phyloP scores from a whole-genome alignment of 495 filamentous ascomycete species.

The Xylaria scruposa region DNA sequence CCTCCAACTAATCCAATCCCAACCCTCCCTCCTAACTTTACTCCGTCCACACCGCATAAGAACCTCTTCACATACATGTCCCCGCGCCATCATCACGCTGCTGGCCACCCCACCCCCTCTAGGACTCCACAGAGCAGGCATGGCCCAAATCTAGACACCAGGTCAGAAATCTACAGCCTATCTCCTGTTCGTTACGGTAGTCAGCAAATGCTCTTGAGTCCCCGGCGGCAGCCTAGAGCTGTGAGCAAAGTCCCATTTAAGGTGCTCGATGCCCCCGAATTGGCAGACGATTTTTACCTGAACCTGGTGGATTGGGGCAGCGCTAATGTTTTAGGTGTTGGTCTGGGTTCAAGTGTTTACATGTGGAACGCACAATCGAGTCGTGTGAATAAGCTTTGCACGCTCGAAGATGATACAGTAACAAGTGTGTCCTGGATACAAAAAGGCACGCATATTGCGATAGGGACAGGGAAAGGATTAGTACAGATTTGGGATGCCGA shows the following conservation, averaged over 20 bases:
- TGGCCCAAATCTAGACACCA: slow-evolving; percentile 82
- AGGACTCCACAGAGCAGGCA: slow-evolving; percentile 88
- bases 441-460: slow-evolving; percentile 89
- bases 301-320: slow-evolving; percentile 99
- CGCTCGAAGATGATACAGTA: slow-evolving; percentile 89
- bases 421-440: slow-evolving; percentile 99
- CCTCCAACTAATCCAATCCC: slow-evolving; percentile 72
- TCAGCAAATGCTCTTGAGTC: slow-evolving; percentile 89
- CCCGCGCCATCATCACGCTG: slow-evolving; percentile 70
- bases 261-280: slow-evolving; percentile 92
- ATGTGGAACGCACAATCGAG: slow-evolving; percentile 96
- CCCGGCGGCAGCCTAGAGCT: slow-evolving; percentile 82
- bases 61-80: slow-evolving; percentile 95
- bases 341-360: slow-evolving; percentile 91
- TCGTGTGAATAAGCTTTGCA: slow-evolving; percentile 88
- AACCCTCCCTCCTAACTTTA: slow-evolving; percentile 70
- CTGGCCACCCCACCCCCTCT: slow-evolving; percentile 80
- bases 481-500: slow-evolving; percentile 99
- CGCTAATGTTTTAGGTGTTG: slow-evolving; percentile 89
- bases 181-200: slow-evolving; percentile 90
- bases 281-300: slow-evolving; percentile 96
- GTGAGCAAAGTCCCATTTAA: slow-evolving; percentile 98
- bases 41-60: slow-evolving; percentile 94
- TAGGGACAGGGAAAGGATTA: slow-evolving; percentile 90
- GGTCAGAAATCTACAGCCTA: slow-evolving; percentile 90